These are phyloP conservation scores for Ophiostoma sp. DNA, from an alignment of 2,329 filamentous ascomycete species.

Conservation along the genomic window DNA sequence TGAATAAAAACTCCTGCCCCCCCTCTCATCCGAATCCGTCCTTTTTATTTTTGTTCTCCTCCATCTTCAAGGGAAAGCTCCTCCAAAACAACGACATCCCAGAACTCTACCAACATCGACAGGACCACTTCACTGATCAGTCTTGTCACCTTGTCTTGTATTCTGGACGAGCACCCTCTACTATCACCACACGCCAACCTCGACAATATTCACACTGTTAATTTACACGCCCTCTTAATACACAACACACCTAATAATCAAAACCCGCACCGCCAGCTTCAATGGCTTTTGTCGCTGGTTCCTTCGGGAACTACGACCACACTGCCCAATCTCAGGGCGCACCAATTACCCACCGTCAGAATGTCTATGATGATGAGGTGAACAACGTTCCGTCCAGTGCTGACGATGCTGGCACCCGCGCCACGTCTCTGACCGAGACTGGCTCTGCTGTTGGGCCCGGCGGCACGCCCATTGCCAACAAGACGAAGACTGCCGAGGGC, in stretches of 20 bases:
- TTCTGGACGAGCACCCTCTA: constrained; percentile 2
- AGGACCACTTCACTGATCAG: constrained; percentile 9
- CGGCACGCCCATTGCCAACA: constrained; percentile 18
- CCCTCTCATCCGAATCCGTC: constrained; percentile 2
- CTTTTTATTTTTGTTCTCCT: constrained; percentile 3
- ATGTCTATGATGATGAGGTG: constrained; percentile 29
- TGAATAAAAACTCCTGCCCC: neutral
- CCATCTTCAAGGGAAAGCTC: neutral
- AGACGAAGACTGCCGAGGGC: neutral
- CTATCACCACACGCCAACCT: neutral
- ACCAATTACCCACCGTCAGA: constrained; percentile 31
- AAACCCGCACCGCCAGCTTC: neutral
- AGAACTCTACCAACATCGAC: neutral
- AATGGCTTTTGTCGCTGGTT: constrained; percentile 41
- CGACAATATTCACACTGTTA: neutral
- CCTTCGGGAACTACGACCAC: constrained; percentile 46
- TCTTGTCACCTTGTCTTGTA: constrained; percentile 5
- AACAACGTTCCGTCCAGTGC: constrained; percentile 8
- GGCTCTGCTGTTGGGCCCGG: constrained; percentile 27
- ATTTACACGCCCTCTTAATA: neutral
- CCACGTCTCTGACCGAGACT: constrained; percentile 37
- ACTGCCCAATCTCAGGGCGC: constrained; percentile 42
- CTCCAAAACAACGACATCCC: neutral
- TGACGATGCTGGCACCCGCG: constrained; percentile 33
- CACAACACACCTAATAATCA: neutral